Evolutionary conservation across 2,329 filamentous ascomycete species (phyloP).

Genomic region (Cordyceps cicadae): DNA sequence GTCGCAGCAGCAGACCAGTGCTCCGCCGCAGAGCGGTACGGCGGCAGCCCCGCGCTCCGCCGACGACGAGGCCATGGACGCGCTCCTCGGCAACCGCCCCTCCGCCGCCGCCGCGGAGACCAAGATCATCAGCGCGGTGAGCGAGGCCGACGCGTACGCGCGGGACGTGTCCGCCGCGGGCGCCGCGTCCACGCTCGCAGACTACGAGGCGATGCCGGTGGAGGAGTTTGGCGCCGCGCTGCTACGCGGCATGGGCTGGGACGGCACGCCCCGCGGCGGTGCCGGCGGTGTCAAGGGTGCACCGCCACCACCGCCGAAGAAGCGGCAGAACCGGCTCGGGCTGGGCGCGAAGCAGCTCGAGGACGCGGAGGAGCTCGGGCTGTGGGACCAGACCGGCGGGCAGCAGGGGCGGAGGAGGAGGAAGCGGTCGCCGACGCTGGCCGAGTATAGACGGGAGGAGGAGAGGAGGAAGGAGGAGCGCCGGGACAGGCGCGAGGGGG

Average conservation of each 20-base stretch:
- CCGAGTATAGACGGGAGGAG: constrained; percentile 32
- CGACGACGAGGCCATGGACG: constrained; percentile 54
- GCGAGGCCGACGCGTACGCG: constrained; percentile 61
- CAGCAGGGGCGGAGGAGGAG: constrained; percentile 19
- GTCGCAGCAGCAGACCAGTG: too few relatives aligned
- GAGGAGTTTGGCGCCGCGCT: constrained; percentile 91
- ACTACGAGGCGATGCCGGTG: constrained; percentile 83
- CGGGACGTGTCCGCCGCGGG: constrained; percentile 65
- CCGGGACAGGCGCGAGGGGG: constrained; percentile 27
- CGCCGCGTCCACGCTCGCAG: constrained; percentile 66
- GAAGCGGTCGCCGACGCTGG: constrained; percentile 35
- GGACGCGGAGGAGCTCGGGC: constrained; percentile 63
- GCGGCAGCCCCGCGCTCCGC: too few relatives aligned
- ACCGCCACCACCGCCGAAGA: constrained; percentile 41
- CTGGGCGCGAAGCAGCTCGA: constrained; percentile 80
- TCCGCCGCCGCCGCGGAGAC: constrained; percentile 35
- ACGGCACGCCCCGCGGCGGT: constrained; percentile 58
- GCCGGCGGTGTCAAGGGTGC: background rate
- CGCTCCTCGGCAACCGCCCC: constrained; percentile 50
- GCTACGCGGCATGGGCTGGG: constrained; percentile 92
- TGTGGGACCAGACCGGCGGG: constrained; percentile 65
- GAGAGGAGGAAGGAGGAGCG: constrained; percentile 21
- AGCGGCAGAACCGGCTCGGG: constrained; percentile 64
- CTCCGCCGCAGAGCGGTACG: too few relatives aligned
- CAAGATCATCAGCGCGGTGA: constrained; percentile 39